Evolutionary conservation across 2,329 filamentous ascomycete species (phyloP).

Genomic region (Aspergillus versicolor): DNA sequence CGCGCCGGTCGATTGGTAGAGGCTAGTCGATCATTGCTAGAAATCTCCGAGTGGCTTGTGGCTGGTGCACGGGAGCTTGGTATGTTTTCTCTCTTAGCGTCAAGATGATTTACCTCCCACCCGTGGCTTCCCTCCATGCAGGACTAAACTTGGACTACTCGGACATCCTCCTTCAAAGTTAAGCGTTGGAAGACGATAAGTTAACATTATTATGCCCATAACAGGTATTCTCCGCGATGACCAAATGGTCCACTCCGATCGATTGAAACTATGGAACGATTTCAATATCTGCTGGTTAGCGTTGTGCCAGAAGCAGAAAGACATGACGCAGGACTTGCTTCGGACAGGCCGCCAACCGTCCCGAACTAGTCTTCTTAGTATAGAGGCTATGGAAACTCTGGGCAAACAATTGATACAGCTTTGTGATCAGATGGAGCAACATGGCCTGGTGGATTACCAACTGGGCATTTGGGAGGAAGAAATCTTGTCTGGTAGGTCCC

Average conservation of each 20-base stretch:
- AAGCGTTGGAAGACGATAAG: not conserved
- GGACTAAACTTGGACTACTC: not conserved
- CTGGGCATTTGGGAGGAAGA: constrained; percentile 96
- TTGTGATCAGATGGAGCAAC: constrained; percentile 82
- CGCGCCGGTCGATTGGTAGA: constrained; percentile 61
- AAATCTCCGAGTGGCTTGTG: constrained; percentile 66
- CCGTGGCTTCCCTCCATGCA: not conserved
- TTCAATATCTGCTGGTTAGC: constrained; percentile 93
- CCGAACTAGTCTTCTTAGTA: constrained; percentile 63
- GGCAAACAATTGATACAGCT: constrained; percentile 77
- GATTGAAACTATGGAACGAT: constrained; percentile 84
- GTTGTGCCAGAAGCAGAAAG: constrained; percentile 78
- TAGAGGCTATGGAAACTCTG: constrained; percentile 72
- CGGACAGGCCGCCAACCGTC: constrained; percentile 58
- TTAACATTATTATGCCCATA: not conserved
- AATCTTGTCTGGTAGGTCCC: constrained; percentile 73
- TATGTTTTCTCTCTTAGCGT: constrained; percentile 48
- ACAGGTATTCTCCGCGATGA: constrained; percentile 83
- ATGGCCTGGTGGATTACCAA: constrained; percentile 95
- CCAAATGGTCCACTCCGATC: constrained; percentile 69
- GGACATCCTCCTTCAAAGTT: not conserved
- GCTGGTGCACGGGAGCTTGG: constrained; percentile 65
- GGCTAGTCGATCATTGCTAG: constrained; percentile 58
- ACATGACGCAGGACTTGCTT: constrained; percentile 63
- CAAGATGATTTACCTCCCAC: constrained; percentile 19